Conservation (phyloP, 352 stramenopile species). For the Pythium phragmiticola region DNA sequence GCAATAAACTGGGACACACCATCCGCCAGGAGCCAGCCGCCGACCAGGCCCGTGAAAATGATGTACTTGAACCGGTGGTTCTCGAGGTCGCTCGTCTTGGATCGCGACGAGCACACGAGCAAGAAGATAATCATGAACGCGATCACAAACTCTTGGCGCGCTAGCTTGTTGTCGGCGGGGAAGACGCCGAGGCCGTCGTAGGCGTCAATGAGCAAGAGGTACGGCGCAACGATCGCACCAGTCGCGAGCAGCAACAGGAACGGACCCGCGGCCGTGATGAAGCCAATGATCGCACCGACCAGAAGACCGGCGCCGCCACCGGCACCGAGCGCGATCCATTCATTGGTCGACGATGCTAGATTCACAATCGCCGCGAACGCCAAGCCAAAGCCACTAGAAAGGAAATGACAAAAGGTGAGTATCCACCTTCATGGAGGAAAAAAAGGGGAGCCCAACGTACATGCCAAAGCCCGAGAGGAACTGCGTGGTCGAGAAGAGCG, state of each 20-base stretch:
- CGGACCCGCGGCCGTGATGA: conserved; percentile 69
- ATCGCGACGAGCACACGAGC: conserved; percentile 71
- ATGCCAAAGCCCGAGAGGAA: conserved; percentile 83
- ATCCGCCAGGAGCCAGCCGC: conserved; percentile 77
- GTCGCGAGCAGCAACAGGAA: conserved; percentile 69
- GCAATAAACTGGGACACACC: conserved; percentile 73
- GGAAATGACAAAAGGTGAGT: conserved; percentile 12
- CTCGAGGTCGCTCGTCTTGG: conserved; percentile 81
- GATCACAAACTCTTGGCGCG: conserved; percentile 86
- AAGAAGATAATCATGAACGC: conserved; percentile 88
- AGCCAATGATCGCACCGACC: conserved; percentile 67
- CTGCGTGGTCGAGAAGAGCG: conserved; percentile 80
- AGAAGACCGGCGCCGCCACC: conserved; percentile 64
- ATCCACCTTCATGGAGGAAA: conserved; percentile 12
- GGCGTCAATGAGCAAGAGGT: conserved; percentile 78
- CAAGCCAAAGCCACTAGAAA: conserved; percentile 59
- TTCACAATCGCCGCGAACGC: conserved; percentile 68
- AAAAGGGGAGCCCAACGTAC: conserved; percentile 38
- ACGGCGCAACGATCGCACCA: conserved; percentile 64
- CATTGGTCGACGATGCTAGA: conserved; percentile 56
- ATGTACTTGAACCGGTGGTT: conserved; percentile 91
- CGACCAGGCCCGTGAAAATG: conserved; percentile 65
- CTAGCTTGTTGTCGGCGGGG: conserved; percentile 65
- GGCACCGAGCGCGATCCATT: conserved; percentile 69
- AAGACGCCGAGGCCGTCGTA: conserved; percentile 70